Conservation (phyloP, 805 yeast species). For the Suhomyces faveliae region DNA sequence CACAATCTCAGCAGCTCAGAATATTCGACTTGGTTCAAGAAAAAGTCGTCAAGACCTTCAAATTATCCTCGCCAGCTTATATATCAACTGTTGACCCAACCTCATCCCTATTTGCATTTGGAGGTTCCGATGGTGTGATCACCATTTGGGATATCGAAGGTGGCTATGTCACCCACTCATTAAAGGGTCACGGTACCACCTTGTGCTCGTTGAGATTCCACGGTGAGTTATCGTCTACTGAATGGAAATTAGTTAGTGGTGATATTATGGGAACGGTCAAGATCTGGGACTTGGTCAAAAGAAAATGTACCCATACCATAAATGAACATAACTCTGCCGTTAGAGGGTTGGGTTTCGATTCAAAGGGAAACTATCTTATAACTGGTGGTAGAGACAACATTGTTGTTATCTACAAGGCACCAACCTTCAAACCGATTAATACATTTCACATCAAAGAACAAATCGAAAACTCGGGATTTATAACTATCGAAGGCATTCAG, state of each 20-base stretch:
- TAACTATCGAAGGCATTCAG: constrained; percentile 29
- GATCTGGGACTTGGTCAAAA: constrained; percentile 66
- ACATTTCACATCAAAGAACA: constrained; percentile 75
- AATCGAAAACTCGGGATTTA: constrained; percentile 68
- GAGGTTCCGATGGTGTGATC: constrained; percentile 91
- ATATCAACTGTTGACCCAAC: constrained; percentile 76
- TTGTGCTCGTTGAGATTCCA: constrained; percentile 70
- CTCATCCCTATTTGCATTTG: constrained; percentile 84
- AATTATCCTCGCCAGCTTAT: constrained; percentile 77
- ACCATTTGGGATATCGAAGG: constrained; percentile 91
- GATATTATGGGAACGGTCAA: constrained; percentile 57
- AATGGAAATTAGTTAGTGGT: constrained; percentile 79
- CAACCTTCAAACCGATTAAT: constrained; percentile 52
- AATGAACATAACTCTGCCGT: constrained; percentile 83
- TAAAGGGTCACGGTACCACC: constrained; percentile 92
- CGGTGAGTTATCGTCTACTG: constrained; percentile 63
- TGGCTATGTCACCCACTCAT: constrained; percentile 82
- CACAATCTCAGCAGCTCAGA: constrained; percentile 80
- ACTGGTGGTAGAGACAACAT: constrained; percentile 91
- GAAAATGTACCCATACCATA: constrained; percentile 62
- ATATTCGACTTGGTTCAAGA: constrained; percentile 52
- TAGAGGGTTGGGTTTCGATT: constrained; percentile 71
- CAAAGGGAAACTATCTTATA: constrained; percentile 53
- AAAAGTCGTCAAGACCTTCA: constrained; percentile 48
- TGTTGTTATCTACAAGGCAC: constrained; percentile 53